These are phyloP conservation scores for Lasiodiplodia theobromae DNA, from an alignment of 2,329 filamentous ascomycete genomes.

Conservation along the genomic window DNA sequence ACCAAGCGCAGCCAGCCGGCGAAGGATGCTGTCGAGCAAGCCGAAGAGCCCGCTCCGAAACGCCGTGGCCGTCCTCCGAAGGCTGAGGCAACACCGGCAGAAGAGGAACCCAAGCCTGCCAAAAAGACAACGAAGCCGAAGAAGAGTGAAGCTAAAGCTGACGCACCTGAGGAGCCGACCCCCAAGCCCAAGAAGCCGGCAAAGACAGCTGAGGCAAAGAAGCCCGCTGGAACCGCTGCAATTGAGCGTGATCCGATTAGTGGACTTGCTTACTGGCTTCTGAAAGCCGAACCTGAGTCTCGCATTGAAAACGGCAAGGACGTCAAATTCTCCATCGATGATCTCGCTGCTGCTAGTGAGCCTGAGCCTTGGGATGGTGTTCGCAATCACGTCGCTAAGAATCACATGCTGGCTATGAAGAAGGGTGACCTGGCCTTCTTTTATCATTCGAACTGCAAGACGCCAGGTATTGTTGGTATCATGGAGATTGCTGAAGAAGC, in stretches of 20 bases:
- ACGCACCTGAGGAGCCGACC: not conserved
- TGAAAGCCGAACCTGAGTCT: constrained; percentile 76
- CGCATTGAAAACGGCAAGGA: constrained; percentile 86
- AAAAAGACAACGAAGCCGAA: constrained; percentile 21
- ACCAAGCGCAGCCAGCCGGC: constrained; percentile 8
- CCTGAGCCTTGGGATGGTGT: constrained; percentile 92
- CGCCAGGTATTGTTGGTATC: constrained; percentile 83
- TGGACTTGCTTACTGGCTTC: constrained; percentile 52
- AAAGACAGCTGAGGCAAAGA: constrained; percentile 19
- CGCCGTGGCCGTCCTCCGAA: constrained; percentile 24
- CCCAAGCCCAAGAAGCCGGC: constrained; percentile 16
- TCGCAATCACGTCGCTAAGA: constrained; percentile 69
- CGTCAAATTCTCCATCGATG: constrained; percentile 93
- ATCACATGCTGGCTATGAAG: constrained; percentile 91
- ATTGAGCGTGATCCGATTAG: constrained; percentile 22
- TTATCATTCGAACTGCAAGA: constrained; percentile 94
- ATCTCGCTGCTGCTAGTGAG: constrained; percentile 72
- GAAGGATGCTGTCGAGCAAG: constrained; percentile 18
- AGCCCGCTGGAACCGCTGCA: not conserved
- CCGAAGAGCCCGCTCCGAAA: constrained; percentile 28
- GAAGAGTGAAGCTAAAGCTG: not conserved
- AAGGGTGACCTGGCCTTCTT: constrained; percentile 93
- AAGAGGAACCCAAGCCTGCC: not conserved
- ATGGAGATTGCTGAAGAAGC: constrained; percentile 91
- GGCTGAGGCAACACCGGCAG: constrained; percentile 3